Evolutionary conservation across 306 rosid genomes (phyloP).

Genomic region (Vigna reflexopilosa): DNA sequence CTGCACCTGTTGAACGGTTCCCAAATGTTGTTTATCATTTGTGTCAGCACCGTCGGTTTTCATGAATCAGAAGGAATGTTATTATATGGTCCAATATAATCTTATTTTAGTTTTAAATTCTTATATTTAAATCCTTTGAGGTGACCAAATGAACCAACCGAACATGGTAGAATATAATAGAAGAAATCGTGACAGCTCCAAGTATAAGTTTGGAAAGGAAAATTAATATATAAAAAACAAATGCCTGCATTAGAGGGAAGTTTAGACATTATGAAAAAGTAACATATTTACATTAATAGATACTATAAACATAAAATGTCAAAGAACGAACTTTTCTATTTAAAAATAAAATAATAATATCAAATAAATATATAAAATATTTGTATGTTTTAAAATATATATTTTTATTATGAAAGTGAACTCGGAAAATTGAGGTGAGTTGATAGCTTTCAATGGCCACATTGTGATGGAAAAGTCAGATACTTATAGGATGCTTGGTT

Average conservation of each 20-base stretch:
- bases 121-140: too few species aligned
- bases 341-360: too few species aligned
- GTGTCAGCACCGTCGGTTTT: not conserved
- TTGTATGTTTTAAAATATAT: too few species aligned
- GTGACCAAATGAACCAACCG: not conserved
- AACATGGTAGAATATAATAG: not conserved
- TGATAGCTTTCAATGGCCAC: not conserved
- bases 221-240: not conserved
- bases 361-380: too few species aligned
- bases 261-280: not conserved
- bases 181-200: not conserved
- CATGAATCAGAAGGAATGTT: constrained; percentile 8
- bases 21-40: not conserved
- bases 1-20: not conserved
- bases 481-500: not conserved
- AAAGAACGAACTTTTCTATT: too few species aligned
- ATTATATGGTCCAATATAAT: not conserved
- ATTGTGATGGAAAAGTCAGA: not conserved
- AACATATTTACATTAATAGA: too few species aligned
- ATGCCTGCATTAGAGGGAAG: not conserved
- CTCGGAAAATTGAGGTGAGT: not conserved
- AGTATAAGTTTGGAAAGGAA: not conserved
- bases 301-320: too few species aligned
- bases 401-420: not conserved
- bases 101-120: too few species aligned